Conservation (phyloP, 2,329 filamentous ascomycete species). For the Blastomyces silverae region DNA sequence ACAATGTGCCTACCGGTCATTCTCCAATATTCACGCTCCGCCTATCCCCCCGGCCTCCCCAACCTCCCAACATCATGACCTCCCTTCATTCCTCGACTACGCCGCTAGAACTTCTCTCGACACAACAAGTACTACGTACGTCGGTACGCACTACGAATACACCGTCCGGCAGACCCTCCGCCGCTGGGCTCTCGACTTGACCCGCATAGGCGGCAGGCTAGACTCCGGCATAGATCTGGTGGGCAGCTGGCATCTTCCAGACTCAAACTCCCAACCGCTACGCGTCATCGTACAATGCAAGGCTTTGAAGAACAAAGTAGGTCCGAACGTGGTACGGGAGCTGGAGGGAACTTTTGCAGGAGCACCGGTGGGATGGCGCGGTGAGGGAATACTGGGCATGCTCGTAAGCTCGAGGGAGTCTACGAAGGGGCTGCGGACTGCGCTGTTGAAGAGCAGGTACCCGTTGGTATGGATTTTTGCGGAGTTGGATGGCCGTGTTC, state of each 20-base stretch:
- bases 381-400: slow-evolving; percentile 59
- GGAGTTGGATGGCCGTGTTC: slow-evolving; percentile 33
- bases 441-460: slow-evolving; percentile 58
- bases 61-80: slow-evolving; percentile 33
- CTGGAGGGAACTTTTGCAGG: slow-evolving; percentile 62
- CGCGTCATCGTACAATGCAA: slow-evolving; percentile 45
- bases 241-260: slow-evolving; percentile 41
- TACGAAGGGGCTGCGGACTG: slow-evolving; percentile 70
- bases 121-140: slow-evolving; percentile 36
- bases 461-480: slow-evolving; percentile 61
- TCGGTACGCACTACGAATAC: slow-evolving; percentile 46
- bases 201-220: slow-evolving; percentile 41
- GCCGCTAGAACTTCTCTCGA: slow-evolving; percentile 35
- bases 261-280: slow-evolving; percentile 29
- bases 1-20: slow-evolving; percentile 8
- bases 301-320: slow-evolving; percentile 37
- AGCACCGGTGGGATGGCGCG: slow-evolving; percentile 66
- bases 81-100: slow-evolving; percentile 38
- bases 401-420: slow-evolving; percentile 63
- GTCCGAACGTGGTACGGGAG: slow-evolving; percentile 42
- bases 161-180: slow-evolving; percentile 37
- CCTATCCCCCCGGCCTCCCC: slow-evolving; percentile 31
- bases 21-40: slow-evolving; percentile 25
- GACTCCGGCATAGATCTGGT: slow-evolving; percentile 45
- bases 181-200: slow-evolving; percentile 35